Conservation (phyloP, 2,329 filamentous ascomycete species). For the Hortaea sp. region DNA sequence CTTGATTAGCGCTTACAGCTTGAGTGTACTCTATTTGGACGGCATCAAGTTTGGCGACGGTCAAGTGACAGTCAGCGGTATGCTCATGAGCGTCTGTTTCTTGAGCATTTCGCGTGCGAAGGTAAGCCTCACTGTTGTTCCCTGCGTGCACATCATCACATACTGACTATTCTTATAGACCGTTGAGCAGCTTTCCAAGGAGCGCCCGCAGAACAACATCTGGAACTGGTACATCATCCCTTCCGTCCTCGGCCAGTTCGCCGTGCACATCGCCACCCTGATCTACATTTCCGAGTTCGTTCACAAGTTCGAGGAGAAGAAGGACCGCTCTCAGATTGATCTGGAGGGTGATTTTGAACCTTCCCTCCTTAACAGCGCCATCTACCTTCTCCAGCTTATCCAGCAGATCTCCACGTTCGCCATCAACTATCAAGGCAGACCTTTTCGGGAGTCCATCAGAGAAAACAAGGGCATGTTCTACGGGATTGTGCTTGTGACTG, state of each 20-base stretch:
- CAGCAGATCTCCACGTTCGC: constrained; percentile 98
- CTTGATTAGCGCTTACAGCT: constrained; percentile 91
- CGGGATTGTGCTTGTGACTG: constrained; percentile 82
- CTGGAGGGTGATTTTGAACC: constrained; percentile 91
- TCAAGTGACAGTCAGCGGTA: constrained; percentile 96
- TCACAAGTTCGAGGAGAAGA: constrained; percentile 65
- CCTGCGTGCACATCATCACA: not conserved
- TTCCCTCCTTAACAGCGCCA: constrained; percentile 88
- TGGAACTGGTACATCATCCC: constrained; percentile 99
- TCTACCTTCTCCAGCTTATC: constrained; percentile 94
- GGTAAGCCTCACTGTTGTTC: constrained; percentile 30
- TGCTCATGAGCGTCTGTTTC: constrained; percentile 99
- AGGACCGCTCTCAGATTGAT: constrained; percentile 53
- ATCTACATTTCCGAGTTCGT: constrained; percentile 91
- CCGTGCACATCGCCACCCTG: constrained; percentile 84
- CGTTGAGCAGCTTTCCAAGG: constrained; percentile 90
- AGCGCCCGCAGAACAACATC: constrained; percentile 95
- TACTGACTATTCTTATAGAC: constrained; percentile 42
- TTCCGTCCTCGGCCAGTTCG: constrained; percentile 93
- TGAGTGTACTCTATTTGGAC: constrained; percentile 92
- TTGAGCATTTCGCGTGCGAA: constrained; percentile 95
- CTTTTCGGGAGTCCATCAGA: constrained; percentile 89
- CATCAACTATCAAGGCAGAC: constrained; percentile 97
- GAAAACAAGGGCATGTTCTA: constrained; percentile 99
- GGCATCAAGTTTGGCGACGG: constrained; percentile 99